A percentile compares a stretch with the other conserved stretches of the same genome.
These are phyloP conservation scores for Aristolochia fimbriata DNA, from an alignment of 164 flowering plant species.

Conservation along the genomic window DNA sequence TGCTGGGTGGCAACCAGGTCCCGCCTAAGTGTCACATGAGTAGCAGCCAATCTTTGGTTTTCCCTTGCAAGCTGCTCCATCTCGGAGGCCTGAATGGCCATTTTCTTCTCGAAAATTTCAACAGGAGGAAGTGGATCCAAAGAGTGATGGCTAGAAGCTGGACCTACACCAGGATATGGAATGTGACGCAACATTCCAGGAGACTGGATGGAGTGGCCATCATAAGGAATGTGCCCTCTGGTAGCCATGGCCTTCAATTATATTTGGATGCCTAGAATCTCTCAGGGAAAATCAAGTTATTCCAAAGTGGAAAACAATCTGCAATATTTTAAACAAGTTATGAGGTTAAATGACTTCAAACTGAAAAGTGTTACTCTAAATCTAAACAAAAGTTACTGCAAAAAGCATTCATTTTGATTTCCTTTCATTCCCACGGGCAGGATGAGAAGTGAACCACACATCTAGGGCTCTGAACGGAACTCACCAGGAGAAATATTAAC, in stretches of 20 bases:
- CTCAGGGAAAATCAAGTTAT: neutral
- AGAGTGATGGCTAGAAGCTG: slow-evolving; percentile 18
- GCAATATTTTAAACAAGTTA: no score
- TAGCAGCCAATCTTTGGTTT: slow-evolving; percentile 54
- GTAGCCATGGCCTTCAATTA: slow-evolving; percentile 29
- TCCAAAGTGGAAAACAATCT: no score
- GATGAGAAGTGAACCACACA: no score
- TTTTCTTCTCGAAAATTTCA: slow-evolving; percentile 41
- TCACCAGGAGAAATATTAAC: no score
- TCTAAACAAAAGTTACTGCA: no score
- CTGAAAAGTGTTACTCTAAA: no score
- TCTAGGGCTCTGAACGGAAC: no score
- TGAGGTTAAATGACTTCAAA: no score
- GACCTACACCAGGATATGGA: slow-evolving; percentile 28
- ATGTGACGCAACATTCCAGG: slow-evolving; percentile 64
- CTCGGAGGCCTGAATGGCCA: slow-evolving; percentile 53
- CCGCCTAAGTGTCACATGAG: slow-evolving; percentile 43
- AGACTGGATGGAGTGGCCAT: slow-evolving; percentile 34
- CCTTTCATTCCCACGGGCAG: no score
- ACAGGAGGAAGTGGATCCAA: slow-evolving; percentile 25
- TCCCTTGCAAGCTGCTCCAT: slow-evolving; percentile 54
- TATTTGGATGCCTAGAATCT: neutral
- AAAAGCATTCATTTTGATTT: no score
- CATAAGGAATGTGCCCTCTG: slow-evolving; percentile 36
- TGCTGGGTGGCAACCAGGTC: slow-evolving; percentile 50